phyloP scores from a whole-genome alignment of 2,329 filamentous ascomycete genomes.

The Aschersonia sp. region DNA sequence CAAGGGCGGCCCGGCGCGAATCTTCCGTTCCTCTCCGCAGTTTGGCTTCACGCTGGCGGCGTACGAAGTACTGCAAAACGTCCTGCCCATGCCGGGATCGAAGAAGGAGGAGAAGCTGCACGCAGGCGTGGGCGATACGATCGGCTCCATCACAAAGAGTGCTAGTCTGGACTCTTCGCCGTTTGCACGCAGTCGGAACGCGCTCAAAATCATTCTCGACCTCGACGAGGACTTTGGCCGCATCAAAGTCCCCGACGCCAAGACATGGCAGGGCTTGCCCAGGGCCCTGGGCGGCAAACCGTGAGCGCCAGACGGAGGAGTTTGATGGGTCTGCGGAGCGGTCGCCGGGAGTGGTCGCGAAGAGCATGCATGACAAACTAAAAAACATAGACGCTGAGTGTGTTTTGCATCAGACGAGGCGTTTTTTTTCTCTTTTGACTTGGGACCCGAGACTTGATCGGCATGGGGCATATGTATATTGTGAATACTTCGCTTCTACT shows the following conservation, averaged over 20 bases:
- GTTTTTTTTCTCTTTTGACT: slow-evolving; percentile 1
- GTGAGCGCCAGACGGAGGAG: slow-evolving; percentile 3
- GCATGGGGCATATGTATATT: too few species aligned
- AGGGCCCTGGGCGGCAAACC: slow-evolving; percentile 28
- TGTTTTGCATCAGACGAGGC: slow-evolving; percentile 7
- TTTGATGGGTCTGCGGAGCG: not conserved
- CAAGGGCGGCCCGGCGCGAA: slow-evolving; percentile 93
- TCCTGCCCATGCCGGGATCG: slow-evolving; percentile 58
- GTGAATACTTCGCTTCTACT: too few species aligned
- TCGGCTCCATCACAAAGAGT: slow-evolving; percentile 24
- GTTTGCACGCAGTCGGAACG: slow-evolving; percentile 60
- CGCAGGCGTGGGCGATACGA: slow-evolving; percentile 47
- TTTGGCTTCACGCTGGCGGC: slow-evolving; percentile 95
- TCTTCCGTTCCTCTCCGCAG: slow-evolving; percentile 87
- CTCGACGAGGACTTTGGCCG: slow-evolving; percentile 86
- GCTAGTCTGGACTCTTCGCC: slow-evolving; percentile 27
- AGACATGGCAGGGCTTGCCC: slow-evolving; percentile 38
- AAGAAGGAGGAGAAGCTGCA: slow-evolving; percentile 35
- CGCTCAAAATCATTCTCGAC: slow-evolving; percentile 89
- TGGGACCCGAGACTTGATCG: too few species aligned
- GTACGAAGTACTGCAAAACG: slow-evolving; percentile 78
- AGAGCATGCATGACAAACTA: not conserved
- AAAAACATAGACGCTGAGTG: not conserved
- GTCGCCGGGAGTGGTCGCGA: not conserved
- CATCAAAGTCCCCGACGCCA: slow-evolving; percentile 41